Base-by-base conservation (phyloP, 2,329 filamentous ascomycete genomes). In the Talaromyces sp. region DNA sequence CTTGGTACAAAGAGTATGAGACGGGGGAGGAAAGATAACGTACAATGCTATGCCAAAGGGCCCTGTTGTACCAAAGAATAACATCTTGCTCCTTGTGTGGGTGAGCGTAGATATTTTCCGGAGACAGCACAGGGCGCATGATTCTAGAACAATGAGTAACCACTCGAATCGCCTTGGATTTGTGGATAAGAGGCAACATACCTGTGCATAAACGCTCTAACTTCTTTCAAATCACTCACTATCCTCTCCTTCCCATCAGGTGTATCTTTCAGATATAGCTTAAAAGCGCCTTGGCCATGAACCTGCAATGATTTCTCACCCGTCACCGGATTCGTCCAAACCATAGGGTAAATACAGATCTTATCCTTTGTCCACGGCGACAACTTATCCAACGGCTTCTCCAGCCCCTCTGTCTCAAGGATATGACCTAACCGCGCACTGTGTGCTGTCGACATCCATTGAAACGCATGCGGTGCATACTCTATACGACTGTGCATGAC, bases 31-130 rank as follows among this genome's bases (percentile, higher is more conserved):
- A 24, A n/a, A 43, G 16, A 43, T 43, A 43, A 63, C 63, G 69
- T 66, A 78, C 76, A 62, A 78, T 78, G 52, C 75, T 77, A 61
- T 79, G 76, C 77, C 76, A 78, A 11, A 78, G 67, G 0, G 76
- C 75, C 11, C 77, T 69, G 65, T 78, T 78, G 66, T 78, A 78
- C 76, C 76, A 78, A 19, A 78, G 68, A 50, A 78, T 75, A 5
- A 78, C 75, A 68, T 78, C 76, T 68, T 76, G 73, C 63, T 78
- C 75, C 33, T 77, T 66, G 66, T 78, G 75, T 56, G 66, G 68
- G 62, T 78, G 76, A 13, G 76, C 75, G 60, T 77, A 78, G 37
- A 77, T 78, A 67, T 77, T 73, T 63, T 74, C 43, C 67, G 75
- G 63, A 64, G 70, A 70, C 27, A 77, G 66, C 1, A 70, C 72